Conservation (phyloP, 2,329 filamentous ascomycete species). For the Pseudocercospora crystallina region DNA sequence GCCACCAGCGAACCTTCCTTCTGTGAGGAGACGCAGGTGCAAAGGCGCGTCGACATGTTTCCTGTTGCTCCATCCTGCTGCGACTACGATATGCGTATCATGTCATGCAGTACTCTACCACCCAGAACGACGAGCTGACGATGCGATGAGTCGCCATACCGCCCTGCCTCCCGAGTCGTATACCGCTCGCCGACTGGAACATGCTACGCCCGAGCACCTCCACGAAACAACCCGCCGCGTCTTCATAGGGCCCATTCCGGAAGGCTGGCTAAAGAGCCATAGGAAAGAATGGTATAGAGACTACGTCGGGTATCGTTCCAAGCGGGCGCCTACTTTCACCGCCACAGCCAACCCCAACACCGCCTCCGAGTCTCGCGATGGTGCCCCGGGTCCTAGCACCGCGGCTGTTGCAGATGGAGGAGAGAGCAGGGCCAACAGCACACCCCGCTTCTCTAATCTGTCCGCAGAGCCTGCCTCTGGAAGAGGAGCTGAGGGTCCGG, state of each 20-base stretch:
- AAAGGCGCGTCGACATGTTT: too few species aligned
- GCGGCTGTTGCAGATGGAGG: constrained; percentile 1
- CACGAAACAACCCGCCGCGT: constrained; percentile 61
- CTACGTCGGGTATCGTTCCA: constrained; percentile 42
- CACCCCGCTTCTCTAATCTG: constrained; percentile 7
- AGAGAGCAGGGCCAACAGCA: background rate
- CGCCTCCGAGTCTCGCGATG: constrained; percentile 3
- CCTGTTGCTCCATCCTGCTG: too few species aligned
- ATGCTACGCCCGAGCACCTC: constrained; percentile 62
- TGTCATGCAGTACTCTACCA: too few species aligned
- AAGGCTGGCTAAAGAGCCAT: constrained; percentile 64
- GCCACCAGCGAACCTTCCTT: too few species aligned
- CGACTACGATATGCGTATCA: too few species aligned
- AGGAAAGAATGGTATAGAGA: constrained; percentile 63
- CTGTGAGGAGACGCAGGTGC: too few species aligned
- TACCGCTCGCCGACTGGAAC: constrained; percentile 47
- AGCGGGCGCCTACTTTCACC: constrained; percentile 29
- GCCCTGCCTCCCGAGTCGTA: constrained; percentile 31
- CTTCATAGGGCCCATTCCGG: constrained; percentile 66
- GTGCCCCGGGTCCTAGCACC: background rate
- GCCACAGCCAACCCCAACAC: constrained; percentile 25
- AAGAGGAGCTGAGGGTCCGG: constrained; percentile 13
- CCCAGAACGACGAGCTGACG: background rate
- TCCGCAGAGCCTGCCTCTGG: constrained; percentile 9
- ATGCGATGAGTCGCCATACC: constrained; percentile 18